Base-by-base conservation (phyloP, 805 yeast species). In the Isabelozyma rhagii region DNA sequence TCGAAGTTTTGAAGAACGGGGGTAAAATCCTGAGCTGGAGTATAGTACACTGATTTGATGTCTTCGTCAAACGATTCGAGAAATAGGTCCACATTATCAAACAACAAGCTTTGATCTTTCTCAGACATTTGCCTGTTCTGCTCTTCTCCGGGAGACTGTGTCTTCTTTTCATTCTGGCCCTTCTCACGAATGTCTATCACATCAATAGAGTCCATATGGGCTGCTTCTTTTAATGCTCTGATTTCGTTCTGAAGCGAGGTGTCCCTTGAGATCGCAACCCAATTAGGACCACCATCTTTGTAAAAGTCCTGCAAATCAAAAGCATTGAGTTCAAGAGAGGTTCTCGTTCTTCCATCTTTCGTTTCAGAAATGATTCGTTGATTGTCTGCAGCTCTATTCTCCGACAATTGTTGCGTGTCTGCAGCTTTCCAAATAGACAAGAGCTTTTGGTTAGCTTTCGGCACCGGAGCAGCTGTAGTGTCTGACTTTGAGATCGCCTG, bases 241-340 rank as follows among this genome's bases (percentile, higher is more conserved):
- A 66, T 40, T 42, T 66, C 64, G 5, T 53, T 53, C 25, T 58
- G 56, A 17, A 66, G 57, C 2, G 58, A 55, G 36, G 61, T 62
- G 13, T 67, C 72, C 18, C 64, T 50, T 4, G 62, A 46, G 15
- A 69, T 54, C 6, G 46, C 42, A 3, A 59, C 48, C 69, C 71
- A 66, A 47, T 66, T 64, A 10, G 56, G 47, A 36, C 58, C 66
- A 11, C 61, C 62, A 47, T 58, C 63, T 6, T 52, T 51, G 45
- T 57, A 53, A 31, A 47, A 49, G 45, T 43, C 45, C 9, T 31
- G 10, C 36, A 31, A 31, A 13, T 31, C 36, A 31, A 31, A 31
- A 4, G 36, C 36, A 31, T 31, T 8, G 36, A 31, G 36, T 10
- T 31, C 36, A 6, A 31, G 36, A 31, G 36, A 31, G 8, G 36